Base-by-base conservation (phyloP, 257 asterid species). In the Handroanthus guayacan region DNA sequence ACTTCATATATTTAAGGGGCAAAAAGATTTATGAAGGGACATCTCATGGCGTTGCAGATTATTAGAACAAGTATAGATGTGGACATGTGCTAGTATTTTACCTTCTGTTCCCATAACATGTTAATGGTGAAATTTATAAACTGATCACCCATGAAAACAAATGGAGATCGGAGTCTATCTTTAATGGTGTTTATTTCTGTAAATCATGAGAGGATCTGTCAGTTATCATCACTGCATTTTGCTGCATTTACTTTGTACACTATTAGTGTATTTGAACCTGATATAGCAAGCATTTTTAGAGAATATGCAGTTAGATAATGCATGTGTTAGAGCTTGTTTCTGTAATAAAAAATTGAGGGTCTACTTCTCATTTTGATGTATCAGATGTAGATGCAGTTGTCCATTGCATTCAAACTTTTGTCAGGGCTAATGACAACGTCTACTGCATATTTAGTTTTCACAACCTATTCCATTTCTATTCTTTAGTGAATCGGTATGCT, bases 401-500 rank as follows among this genome's bases (percentile, higher is more conserved):
- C 39, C 6, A 58, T 65, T 38, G 47, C 62, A 36, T 61, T 43
- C 78, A 43, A 45, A 67, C 17, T n/a, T 57, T 48, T 55, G 3
- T 64, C 72, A 39, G 47, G 37, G 14, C 16, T 17, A 62, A 25
- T 14, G 41, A 13, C 17, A 50, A 17, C 54, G 25, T 50, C 31
- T 25, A 17, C 8, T 13, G 9, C 65, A 31, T 16, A 41, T 50
- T 16, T 37, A 56, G 67, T 71, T 62, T 76, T 41, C 10, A 14
- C n/a, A 4, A 50, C 38, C 16, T 72, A 39, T 45, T 14, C 34
- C 44, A 34, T 54, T 55, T 36, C 55, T 50, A 6, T 67, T 25
- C n/a, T 50, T 60, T 39, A 65, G 71, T 52, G 44, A 71, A 54
- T 74, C 31, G 55, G 31, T 69, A 39, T 62, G 47, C 44, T 65